phyloP scores from a whole-genome alignment of 2,329 filamentous ascomycete species.

The Dothistroma pini region DNA sequence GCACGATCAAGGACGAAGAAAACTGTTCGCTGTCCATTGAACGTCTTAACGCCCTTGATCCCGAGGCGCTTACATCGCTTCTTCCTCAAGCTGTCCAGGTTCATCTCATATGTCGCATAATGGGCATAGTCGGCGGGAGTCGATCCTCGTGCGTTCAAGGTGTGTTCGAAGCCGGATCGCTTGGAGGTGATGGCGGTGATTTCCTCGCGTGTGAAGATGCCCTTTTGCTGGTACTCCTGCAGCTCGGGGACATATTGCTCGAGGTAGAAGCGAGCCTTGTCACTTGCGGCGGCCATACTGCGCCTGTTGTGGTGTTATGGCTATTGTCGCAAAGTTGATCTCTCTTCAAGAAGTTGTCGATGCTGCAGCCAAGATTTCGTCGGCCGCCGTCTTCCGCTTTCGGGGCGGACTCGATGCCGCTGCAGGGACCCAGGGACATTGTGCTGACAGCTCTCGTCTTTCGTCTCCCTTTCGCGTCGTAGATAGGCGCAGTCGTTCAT shows the following conservation, averaged over 20 bases:
- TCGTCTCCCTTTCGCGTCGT: not conserved
- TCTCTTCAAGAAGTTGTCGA: not conserved
- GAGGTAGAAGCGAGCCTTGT: slow-evolving; percentile 93
- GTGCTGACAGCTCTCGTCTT: not conserved
- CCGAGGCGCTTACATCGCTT: slow-evolving; percentile 80
- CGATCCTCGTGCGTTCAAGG: slow-evolving; percentile 75
- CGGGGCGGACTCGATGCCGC: not conserved
- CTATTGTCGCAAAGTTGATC: not conserved
- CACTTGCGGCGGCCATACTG: slow-evolving; percentile 74
- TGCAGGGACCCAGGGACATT: not conserved
- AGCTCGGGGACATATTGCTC: slow-evolving; percentile 90
- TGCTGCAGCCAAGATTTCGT: not conserved
- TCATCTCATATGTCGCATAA: slow-evolving; percentile 72
- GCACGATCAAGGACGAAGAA: slow-evolving; percentile 87
- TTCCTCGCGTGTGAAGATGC: slow-evolving; percentile 86
- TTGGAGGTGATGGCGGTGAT: slow-evolving; percentile 85
- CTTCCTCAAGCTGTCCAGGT: slow-evolving; percentile 66
- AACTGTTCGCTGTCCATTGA: slow-evolving; percentile 71
- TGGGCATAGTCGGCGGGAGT: slow-evolving; percentile 74
- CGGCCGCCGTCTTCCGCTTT: not conserved
- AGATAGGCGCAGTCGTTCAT: not conserved
- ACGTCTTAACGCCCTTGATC: slow-evolving; percentile 65
- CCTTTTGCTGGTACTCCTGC: slow-evolving; percentile 86
- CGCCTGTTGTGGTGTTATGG: not conserved
- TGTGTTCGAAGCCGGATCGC: slow-evolving; percentile 90